phyloP scores from a whole-genome alignment of 192 early-diverging fungal species.

The Ambispora gerdemannii region DNA sequence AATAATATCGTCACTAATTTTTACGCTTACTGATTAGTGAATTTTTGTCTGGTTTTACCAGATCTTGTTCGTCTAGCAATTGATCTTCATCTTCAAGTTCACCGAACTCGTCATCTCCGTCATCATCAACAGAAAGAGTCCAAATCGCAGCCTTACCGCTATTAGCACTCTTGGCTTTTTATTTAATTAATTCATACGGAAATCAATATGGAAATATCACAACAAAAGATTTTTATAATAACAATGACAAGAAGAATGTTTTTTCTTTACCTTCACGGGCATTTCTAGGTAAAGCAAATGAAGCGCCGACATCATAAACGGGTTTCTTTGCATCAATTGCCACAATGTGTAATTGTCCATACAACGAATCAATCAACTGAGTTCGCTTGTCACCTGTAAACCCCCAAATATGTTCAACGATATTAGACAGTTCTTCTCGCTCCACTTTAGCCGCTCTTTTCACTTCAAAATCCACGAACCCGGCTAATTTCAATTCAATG shows the following conservation, averaged over 20 bases:
- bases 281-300: conserved; percentile 75
- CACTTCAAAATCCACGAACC: conserved; percentile 71
- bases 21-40: conserved; percentile 51
- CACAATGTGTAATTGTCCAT: conserved; percentile 48
- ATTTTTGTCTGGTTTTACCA: conserved; percentile 64
- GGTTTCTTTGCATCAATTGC: conserved; percentile 70
- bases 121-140: conserved; percentile 70
- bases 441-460: conserved; percentile 39
- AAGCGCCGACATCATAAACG: conserved; percentile 81
- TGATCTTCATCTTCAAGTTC: conserved; percentile 86
- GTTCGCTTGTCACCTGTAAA: conserved; percentile 39
- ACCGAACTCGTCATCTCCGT: conserved; percentile 72
- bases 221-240: no score
- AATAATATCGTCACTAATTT: conserved; percentile 13
- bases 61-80: conserved; percentile 80
- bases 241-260: no score
- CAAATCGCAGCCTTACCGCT: conserved; percentile 62
- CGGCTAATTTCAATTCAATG: conserved; percentile 75
- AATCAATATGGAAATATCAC: conserved; percentile 19
- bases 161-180: conserved; percentile 30
- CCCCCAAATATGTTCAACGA: conserved; percentile 58
- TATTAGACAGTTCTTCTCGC: conserved; percentile 41
- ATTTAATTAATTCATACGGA: conserved; percentile 35
- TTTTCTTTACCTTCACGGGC: no score
- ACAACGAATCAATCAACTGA: conserved; percentile 33